These are phyloP conservation scores for Pythium dissimile DNA, from an alignment of 352 stramenopile genomes.

Conservation along the genomic window DNA sequence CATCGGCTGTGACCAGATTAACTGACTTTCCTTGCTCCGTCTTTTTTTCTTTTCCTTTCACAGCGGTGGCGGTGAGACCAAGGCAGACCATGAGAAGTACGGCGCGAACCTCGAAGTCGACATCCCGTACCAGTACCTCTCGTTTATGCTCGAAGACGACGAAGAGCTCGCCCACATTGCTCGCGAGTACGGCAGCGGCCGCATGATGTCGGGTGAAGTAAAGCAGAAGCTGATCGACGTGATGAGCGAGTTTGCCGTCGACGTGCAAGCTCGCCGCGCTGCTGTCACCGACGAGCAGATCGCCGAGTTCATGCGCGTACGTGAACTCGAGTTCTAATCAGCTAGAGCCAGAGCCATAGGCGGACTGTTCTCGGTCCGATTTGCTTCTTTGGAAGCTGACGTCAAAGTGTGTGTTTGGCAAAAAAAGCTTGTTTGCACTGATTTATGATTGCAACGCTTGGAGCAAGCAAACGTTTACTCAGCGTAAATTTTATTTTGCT, in stretches of 20 bases:
- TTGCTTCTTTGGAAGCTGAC: no score
- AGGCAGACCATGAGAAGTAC: constrained; percentile 97
- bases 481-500: no score
- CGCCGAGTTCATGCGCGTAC: constrained; percentile 95
- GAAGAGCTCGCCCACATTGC: constrained; percentile 93
- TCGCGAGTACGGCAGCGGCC: constrained; percentile 94
- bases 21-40: constrained; percentile 32
- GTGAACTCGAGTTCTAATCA: constrained; percentile 88
- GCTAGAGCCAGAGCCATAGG: neutral
- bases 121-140: constrained; percentile 98
- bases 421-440: no score
- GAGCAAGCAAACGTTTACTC: no score
- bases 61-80: constrained; percentile 96
- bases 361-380: neutral
- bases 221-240: constrained; percentile 97
- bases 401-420: neutral
- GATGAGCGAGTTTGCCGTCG: constrained; percentile 88
- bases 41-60: constrained; percentile 67
- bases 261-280: constrained; percentile 94
- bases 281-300: constrained; percentile 95
- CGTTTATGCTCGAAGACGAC: constrained; percentile 99
- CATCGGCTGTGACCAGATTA: neutral
- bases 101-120: constrained; percentile 98
- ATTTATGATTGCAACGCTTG: no score
- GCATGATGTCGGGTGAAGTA: constrained; percentile 97